Evolutionary conservation across 345 rosid species (phyloP).

Genomic region (Melaleuca quinquenervia): DNA sequence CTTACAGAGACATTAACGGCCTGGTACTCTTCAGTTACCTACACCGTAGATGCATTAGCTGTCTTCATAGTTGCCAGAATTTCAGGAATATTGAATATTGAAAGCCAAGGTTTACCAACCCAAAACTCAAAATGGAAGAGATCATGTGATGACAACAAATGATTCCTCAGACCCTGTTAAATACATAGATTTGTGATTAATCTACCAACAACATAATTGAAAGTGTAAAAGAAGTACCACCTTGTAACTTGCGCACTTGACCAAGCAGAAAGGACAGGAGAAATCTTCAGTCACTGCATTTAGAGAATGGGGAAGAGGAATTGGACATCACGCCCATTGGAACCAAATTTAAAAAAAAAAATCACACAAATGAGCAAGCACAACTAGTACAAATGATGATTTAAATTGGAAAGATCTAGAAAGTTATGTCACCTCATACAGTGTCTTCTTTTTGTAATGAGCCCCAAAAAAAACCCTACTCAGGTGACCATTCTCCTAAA

Average conservation of each 20-base stretch:
- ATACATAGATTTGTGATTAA: not conserved
- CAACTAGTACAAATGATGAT: not conserved
- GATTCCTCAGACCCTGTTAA: constrained; percentile 71
- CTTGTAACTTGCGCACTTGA: constrained; percentile 93
- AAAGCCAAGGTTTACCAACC: constrained; percentile 85
- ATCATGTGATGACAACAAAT: constrained; percentile 84
- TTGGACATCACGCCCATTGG: not conserved
- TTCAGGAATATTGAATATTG: constrained; percentile 9
- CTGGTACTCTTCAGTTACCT: constrained; percentile 90
- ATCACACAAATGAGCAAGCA: not conserved
- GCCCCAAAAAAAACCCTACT: not conserved
- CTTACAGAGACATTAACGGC: constrained; percentile 86
- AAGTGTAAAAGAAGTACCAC: constrained; percentile 14
- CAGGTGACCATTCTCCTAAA: not conserved
- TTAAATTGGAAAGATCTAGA: not conserved
- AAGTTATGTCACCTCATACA: not conserved
- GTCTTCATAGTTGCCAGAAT: not conserved
- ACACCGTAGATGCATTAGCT: not conserved
- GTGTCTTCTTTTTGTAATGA: not conserved
- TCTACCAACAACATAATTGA: not conserved
- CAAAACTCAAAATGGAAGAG: constrained; percentile 93
- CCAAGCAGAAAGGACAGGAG: constrained; percentile 96
- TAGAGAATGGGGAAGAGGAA: not conserved
- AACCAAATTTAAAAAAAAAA: not conserved
- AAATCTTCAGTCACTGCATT: constrained; percentile 95